Conservation (phyloP, 176 grass and related monocot genomes). For the Chloris gayana region DNA sequence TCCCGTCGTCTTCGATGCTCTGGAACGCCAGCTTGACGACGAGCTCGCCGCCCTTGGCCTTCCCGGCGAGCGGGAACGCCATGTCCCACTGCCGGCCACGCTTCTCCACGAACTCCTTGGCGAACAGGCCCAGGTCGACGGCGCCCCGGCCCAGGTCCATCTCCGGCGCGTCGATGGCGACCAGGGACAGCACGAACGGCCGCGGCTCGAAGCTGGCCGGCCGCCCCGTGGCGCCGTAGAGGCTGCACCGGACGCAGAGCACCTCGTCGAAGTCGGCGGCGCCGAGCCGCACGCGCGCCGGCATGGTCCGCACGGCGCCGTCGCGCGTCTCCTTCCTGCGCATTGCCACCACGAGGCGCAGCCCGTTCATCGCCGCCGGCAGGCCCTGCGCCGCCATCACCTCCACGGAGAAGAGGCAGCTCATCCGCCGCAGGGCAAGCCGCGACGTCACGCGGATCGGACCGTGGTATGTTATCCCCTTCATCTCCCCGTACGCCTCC, state of each 20-base stretch:
- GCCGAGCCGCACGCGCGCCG: slow-evolving; percentile 66
- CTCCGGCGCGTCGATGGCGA: slow-evolving; percentile 66
- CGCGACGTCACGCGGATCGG: slow-evolving; percentile 73
- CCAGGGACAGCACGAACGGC: slow-evolving; percentile 52
- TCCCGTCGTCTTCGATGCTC: slow-evolving; percentile 59
- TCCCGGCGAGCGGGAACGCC: slow-evolving; percentile 53
- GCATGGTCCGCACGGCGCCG: slow-evolving; percentile 77
- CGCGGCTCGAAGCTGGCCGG: slow-evolving; percentile 57
- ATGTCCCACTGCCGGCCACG: slow-evolving; percentile 70
- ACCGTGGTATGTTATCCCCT: slow-evolving; percentile 50
- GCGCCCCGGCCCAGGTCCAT: slow-evolving; percentile 63
- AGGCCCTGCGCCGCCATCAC: slow-evolving; percentile 75
- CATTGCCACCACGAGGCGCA: slow-evolving; percentile 64
- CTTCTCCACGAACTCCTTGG: slow-evolving; percentile 75
- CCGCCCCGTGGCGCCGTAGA: slow-evolving; percentile 65
- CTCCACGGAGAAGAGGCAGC: slow-evolving; percentile 79
- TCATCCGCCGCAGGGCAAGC: slow-evolving; percentile 59
- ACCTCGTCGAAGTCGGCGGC: slow-evolving; percentile 74
- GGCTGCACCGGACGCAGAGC: slow-evolving; percentile 68
- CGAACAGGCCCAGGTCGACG: slow-evolving; percentile 60
- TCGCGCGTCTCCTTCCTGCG: slow-evolving; percentile 84
- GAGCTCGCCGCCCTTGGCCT: slow-evolving; percentile 79
- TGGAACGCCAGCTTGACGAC: slow-evolving; percentile 71
- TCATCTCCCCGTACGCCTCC: slow-evolving; percentile 50
- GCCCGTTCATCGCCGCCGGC: slow-evolving; percentile 74